phyloP scores from a whole-genome alignment of 345 rosid species.

The Arabidopsis suecica region DNA sequence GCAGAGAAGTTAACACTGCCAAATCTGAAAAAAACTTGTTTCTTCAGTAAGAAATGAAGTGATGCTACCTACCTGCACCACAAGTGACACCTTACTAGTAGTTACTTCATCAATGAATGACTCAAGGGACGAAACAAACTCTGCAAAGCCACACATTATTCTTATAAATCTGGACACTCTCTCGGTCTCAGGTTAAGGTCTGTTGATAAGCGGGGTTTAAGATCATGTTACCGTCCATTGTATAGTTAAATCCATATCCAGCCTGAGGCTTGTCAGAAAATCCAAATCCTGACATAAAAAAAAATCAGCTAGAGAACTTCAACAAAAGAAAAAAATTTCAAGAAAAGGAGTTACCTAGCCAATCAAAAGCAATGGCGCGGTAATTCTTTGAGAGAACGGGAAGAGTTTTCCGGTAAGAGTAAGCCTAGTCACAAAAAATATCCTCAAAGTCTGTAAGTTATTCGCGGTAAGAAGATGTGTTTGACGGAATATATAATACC shows the following conservation, averaged over 20 bases:
- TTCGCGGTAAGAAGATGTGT: background rate
- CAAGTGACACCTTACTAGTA: slow-evolving; percentile 65
- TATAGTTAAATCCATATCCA: slow-evolving; percentile 88
- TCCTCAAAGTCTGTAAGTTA: slow-evolving; percentile 14
- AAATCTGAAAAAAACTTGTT: too few species aligned
- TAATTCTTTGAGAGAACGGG: slow-evolving; percentile 74
- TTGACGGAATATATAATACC: slow-evolving; percentile 45
- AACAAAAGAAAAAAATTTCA: background rate
- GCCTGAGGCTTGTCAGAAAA: slow-evolving; percentile 99
- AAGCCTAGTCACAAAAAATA: slow-evolving; percentile 58
- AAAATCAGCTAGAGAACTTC: background rate
- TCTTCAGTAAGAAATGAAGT: background rate
- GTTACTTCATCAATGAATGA: slow-evolving; percentile 66
- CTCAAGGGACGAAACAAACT: slow-evolving; percentile 80
- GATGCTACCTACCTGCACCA: slow-evolving; percentile 68
- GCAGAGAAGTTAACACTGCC: slow-evolving; percentile 3
- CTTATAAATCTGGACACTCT: background rate
- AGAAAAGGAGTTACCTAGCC: slow-evolving; percentile 62
- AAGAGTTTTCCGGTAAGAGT: slow-evolving; percentile 84
- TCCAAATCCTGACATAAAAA: slow-evolving; percentile 69
- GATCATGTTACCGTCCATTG: slow-evolving; percentile 64
- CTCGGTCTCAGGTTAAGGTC: background rate
- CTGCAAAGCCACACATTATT: slow-evolving; percentile 49
- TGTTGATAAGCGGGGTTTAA: slow-evolving; percentile 13
- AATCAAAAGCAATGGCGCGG: slow-evolving; percentile 85